phyloP scores from a whole-genome alignment of 2,329 filamentous ascomycete species.

The Blumeria hordei region DNA sequence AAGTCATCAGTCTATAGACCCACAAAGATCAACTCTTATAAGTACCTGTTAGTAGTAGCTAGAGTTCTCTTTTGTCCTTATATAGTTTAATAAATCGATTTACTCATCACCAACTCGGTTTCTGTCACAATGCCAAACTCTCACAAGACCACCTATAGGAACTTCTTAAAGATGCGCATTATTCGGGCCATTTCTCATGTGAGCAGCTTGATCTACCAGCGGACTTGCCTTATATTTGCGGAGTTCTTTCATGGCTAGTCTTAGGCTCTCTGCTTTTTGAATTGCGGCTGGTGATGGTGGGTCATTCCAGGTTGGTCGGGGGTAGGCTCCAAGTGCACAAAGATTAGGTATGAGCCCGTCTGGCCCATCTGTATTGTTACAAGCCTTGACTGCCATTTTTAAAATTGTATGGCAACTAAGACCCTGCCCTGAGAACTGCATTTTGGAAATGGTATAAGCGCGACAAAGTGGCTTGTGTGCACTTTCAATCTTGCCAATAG shows the following conservation, averaged over 20 bases:
- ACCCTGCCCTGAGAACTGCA: background rate
- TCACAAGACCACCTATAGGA: background rate
- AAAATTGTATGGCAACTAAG: background rate
- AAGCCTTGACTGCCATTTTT: background rate
- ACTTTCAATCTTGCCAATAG: background rate
- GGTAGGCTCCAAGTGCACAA: background rate
- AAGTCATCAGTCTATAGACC: no score
- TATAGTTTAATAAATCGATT: no score
- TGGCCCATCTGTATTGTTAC: background rate
- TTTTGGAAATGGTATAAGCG: background rate
- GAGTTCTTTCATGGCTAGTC: background rate
- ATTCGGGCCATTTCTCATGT: slow-evolving; percentile 1
- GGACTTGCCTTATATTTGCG: background rate
- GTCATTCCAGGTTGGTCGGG: background rate
- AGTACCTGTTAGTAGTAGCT: no score
- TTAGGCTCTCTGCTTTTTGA: background rate
- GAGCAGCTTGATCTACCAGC: background rate
- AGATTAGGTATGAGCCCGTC: background rate
- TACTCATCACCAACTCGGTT: no score
- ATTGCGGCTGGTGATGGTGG: background rate
- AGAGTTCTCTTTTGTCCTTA: no score
- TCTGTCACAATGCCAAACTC: slow-evolving; percentile 1
- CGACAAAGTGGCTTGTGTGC: background rate
- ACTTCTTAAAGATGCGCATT: background rate
- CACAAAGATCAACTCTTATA: no score